Base-by-base conservation (phyloP, 2,329 filamentous ascomycete genomes). In the Chaetomium sp. region DNA sequence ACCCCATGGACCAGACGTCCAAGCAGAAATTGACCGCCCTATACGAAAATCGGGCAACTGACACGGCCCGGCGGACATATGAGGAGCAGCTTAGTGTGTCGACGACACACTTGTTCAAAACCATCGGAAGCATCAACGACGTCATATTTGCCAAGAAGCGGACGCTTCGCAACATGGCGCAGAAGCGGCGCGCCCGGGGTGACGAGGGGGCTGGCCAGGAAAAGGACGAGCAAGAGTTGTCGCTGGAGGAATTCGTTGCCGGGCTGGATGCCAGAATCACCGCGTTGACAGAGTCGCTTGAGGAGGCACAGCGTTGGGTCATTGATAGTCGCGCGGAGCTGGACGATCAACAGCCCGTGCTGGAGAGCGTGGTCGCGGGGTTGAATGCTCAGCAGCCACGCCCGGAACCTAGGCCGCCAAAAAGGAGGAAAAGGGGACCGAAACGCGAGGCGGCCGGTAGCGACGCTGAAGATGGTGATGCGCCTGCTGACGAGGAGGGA, bases 91-190 rank as follows among this genome's bases (percentile, higher is more conserved):
- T 82, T 35, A 71, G 71, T 50, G 69, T 74, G 32, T 74, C 77
- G 5, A 60, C 74, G 38, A 67, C 70, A 6, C 64, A 77, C 7
- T 70, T 82, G 12, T 72, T 73, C 34, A 69, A 70, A 42, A 72
- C 68, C 55, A 74, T 81, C 10, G 72, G 73, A 49, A 73, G 74
- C 61, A 69, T 81, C 61, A 79, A 82, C 61, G 79, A 81, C 14
- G 40, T 56, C 53, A 65, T 67, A 34, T 65, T 66, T 57, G 59
- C 59, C n/a, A 68, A 69, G 5, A 69, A 66, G 7, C 64, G 67
- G 3, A 62, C 67, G 7, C 68, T 76, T 5, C 65, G 66, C 8
- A 59, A 61, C 7, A 53, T 68, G 12, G 66, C 59, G 4, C 63
- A 70, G 41, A 73, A 70, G 54, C 71, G 74, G 9, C 64, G 65